phyloP scores from a whole-genome alignment of 2,329 filamentous ascomycete species.

The Neodidymelliopsis sp. region DNA sequence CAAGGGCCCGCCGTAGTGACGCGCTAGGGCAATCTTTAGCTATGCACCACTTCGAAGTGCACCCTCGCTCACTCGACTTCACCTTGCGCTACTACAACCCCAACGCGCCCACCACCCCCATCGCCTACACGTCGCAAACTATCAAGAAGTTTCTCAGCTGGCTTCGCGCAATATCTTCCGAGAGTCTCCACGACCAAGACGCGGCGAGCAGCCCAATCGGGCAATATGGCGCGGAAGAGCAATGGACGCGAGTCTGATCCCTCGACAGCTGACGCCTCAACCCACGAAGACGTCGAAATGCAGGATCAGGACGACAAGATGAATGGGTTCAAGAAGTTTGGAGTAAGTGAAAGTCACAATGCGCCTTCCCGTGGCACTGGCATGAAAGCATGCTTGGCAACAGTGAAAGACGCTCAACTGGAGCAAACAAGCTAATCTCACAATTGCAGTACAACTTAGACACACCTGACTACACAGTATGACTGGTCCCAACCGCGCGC shows the following conservation, averaged over 20 bases:
- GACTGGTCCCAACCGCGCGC: conserved; percentile 2
- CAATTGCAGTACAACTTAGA: conserved; percentile 59
- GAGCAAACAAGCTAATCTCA: conserved; percentile 35
- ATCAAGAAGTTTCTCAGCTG: conserved; percentile 11
- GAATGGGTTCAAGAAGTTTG: conserved; percentile 46
- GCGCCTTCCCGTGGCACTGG: conserved; percentile 12
- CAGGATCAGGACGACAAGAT: conserved; percentile 44
- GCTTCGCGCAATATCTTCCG: conserved; percentile 8
- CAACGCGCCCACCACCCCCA: conserved; percentile 33
- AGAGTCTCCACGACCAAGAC: conserved; percentile 24
- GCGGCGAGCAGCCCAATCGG: conserved; percentile 45
- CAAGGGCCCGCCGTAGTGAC: conserved; percentile 12
- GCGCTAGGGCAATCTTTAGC: conserved; percentile 17
- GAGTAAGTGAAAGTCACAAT: conserved; percentile 32
- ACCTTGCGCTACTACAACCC: conserved; percentile 12
- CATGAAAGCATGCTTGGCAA: conserved; percentile 7
- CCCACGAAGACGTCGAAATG: conserved; percentile 50
- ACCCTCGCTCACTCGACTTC: conserved; percentile 18
- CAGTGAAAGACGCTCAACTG: not conserved
- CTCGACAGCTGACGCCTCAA: conserved; percentile 48
- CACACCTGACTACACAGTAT: conserved; percentile 69
- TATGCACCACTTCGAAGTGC: conserved; percentile 19
- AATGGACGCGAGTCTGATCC: conserved; percentile 45
- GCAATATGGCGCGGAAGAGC: conserved; percentile 51
- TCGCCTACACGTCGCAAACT: conserved; percentile 18